A percentile compares a stretch with the other conserved stretches of the same genome.
Evolutionary conservation across 1,284 basidiomycete genomes (phyloP).

Genomic region (Coriolopsis trogii): DNA sequence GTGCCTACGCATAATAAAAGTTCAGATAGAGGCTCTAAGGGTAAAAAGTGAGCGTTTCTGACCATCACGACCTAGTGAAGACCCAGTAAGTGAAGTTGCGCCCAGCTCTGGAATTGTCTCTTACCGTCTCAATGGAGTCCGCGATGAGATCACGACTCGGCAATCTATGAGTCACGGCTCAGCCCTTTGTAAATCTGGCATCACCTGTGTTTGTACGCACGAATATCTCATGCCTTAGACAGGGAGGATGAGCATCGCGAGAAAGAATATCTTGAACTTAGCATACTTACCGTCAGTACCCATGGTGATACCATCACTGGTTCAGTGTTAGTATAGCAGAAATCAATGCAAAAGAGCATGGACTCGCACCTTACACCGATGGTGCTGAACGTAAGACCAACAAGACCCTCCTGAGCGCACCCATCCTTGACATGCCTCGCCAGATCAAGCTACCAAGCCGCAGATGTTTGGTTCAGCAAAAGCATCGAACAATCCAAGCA

Average conservation of each 20-base stretch:
- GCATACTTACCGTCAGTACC: slow-evolving; percentile 68
- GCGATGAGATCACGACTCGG: slow-evolving; percentile 91
- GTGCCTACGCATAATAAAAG: slow-evolving; percentile 57
- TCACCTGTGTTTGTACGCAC: too few species aligned
- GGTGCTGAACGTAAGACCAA: slow-evolving; percentile 80
- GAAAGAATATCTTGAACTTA: not conserved
- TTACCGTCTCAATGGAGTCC: slow-evolving; percentile 86
- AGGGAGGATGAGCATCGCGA: not conserved
- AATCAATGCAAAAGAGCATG: not conserved
- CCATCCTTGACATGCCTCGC: slow-evolving; percentile 77
- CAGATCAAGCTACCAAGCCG: slow-evolving; percentile 67
- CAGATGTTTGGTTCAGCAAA: not conserved
- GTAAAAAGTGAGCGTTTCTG: slow-evolving; percentile 14
- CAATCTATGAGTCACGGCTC: slow-evolving; percentile 67
- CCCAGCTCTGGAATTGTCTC: too few species aligned
- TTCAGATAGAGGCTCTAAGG: not conserved
- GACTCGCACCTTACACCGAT: slow-evolving; percentile 70
- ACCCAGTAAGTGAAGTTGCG: too few species aligned
- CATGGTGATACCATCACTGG: slow-evolving; percentile 84
- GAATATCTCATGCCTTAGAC: slow-evolving; percentile 81
- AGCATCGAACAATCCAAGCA: not conserved
- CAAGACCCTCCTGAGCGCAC: slow-evolving; percentile 73
- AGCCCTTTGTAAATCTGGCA: too few species aligned
- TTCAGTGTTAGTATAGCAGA: not conserved
- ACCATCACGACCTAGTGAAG: slow-evolving; percentile 81